These are phyloP conservation scores for Solanum chilense DNA, from an alignment of 257 asterid genomes.

Conservation along the genomic window DNA sequence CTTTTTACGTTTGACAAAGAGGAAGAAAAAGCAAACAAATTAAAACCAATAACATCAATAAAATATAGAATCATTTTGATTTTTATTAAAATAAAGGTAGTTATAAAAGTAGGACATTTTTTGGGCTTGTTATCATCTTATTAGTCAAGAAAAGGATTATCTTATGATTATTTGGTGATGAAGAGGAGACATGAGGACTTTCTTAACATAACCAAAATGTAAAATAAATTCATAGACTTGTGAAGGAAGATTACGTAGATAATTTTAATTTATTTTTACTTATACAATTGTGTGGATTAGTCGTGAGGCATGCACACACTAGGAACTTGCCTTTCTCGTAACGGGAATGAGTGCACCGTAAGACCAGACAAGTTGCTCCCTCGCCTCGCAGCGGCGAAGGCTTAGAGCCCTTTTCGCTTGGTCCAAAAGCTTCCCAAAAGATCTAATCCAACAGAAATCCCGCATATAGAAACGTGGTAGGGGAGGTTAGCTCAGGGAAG, in stretches of 20 bases:
- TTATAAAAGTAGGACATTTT: not conserved
- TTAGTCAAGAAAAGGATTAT: conserved; percentile 12
- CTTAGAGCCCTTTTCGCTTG: too few species aligned
- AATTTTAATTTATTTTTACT: not conserved
- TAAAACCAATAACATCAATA: not conserved
- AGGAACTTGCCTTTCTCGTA: too few species aligned
- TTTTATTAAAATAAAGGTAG: not conserved
- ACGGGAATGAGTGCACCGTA: too few species aligned
- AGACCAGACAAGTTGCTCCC: too few species aligned
- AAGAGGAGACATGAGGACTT: conserved; percentile 13
- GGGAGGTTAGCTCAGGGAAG: too few species aligned
- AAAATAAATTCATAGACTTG: not conserved
- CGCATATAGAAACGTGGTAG: too few species aligned
- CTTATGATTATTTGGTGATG: conserved; percentile 19
- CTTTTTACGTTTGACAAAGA: conserved; percentile 19
- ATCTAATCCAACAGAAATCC: too few species aligned
- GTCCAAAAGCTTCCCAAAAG: too few species aligned
- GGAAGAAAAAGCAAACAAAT: not conserved
- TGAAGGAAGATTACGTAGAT: not conserved
- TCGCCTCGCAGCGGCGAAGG: too few species aligned
- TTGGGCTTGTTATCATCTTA: not conserved
- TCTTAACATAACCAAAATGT: conserved; percentile 5
- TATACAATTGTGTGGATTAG: not conserved
- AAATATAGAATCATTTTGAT: not conserved
- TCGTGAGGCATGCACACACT: not conserved